These are phyloP conservation scores for Cystobasidium pallidum DNA, from an alignment of 1,284 basidiomycete species.

Conservation along the genomic window DNA sequence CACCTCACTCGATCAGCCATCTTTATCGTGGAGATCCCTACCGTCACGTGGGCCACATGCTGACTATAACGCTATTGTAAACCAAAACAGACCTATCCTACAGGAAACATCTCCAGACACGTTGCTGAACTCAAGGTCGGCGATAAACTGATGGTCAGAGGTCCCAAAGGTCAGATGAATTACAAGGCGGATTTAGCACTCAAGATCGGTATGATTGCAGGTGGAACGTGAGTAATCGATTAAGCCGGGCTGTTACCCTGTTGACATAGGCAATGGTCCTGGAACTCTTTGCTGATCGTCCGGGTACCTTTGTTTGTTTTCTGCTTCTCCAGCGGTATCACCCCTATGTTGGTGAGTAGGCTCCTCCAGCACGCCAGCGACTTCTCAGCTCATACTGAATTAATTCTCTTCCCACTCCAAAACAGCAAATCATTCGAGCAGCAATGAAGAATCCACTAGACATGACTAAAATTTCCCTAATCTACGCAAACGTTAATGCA, in stretches of 20 bases:
- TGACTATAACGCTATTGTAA: too few relatives aligned
- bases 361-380: too few relatives aligned
- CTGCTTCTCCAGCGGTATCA: constrained; percentile 68
- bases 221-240: constrained; percentile 66
- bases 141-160: constrained; percentile 84
- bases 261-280: too few relatives aligned
- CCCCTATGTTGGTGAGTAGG: constrained; percentile 75
- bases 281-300: too few relatives aligned
- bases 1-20: too few relatives aligned
- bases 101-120: constrained; percentile 91
- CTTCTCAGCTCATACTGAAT: not conserved
- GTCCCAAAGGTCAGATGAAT: constrained; percentile 84
- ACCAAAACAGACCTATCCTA: constrained; percentile 80
- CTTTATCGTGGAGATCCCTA: too few relatives aligned
- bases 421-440: constrained; percentile 82
- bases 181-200: constrained; percentile 65
- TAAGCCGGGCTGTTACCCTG: too few relatives aligned
- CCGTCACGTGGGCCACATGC: too few relatives aligned
- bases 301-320: not conserved
- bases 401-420: not conserved
- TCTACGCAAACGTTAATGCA: constrained; percentile 86
- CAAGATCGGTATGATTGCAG: constrained; percentile 93
- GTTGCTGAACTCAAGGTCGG: constrained; percentile 79
- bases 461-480: constrained; percentile 82
- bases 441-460: constrained; percentile 83